These are phyloP conservation scores for Berberis vulgaris DNA, from an alignment of 164 flowering plant genomes.

Conservation along the genomic window DNA sequence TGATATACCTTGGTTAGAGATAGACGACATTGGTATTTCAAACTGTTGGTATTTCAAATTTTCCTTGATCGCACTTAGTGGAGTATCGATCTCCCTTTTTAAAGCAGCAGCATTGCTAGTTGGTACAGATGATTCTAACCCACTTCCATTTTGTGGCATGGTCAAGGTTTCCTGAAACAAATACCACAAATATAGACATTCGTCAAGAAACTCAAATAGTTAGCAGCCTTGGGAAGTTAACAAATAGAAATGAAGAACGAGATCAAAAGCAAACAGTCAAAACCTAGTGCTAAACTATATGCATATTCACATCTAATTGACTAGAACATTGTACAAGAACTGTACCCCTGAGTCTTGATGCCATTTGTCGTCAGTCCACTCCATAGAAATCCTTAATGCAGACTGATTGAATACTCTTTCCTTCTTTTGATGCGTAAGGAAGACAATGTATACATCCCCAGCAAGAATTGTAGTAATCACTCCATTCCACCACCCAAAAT, in stretches of 20 bases:
- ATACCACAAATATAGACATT: neutral
- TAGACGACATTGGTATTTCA: no score
- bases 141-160: neutral
- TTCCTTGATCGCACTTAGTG: neutral
- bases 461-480: neutral
- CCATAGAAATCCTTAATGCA: neutral
- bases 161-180: neutral
- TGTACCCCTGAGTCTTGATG: neutral
- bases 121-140: neutral
- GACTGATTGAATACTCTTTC: neutral
- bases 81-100: neutral
- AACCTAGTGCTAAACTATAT: neutral
- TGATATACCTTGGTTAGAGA: no score
- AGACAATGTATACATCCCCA: neutral
- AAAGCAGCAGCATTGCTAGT: neutral
- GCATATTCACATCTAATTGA: neutral
- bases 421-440: neutral
- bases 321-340: neutral
- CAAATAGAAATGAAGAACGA: neutral
- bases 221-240: no score
- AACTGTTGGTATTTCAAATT: neutral
- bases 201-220: no score
- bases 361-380: neutral
- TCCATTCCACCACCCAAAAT: conserved; percentile 1
- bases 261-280: neutral